Evolutionary conservation across 805 yeast species (phyloP).

Genomic region (Groenewaldozyma salmanticensis): DNA sequence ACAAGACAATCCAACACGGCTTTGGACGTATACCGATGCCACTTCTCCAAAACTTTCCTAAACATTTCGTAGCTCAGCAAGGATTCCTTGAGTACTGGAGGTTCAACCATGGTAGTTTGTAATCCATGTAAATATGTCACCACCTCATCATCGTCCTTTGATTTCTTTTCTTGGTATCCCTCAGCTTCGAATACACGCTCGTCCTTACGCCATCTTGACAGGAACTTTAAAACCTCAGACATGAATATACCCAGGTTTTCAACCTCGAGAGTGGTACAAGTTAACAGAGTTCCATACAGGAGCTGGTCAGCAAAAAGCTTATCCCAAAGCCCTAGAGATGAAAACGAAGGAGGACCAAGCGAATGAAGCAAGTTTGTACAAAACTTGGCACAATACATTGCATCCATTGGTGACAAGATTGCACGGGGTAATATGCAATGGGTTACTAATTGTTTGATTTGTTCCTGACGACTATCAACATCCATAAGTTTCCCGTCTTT

Average conservation of each 20-base stretch:
- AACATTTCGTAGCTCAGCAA: slow-evolving; percentile 28
- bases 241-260: slow-evolving; percentile 75
- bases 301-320: slow-evolving; percentile 39
- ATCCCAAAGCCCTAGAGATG: slow-evolving; percentile 34
- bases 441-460: slow-evolving; percentile 38
- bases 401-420: slow-evolving; percentile 73
- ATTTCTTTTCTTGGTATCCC: slow-evolving; percentile 6
- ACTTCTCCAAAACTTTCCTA: slow-evolving; percentile 37
- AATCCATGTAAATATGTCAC: slow-evolving; percentile 20
- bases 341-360: slow-evolving; percentile 30
- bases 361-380: slow-evolving; percentile 39
- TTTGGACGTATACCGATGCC: slow-evolving; percentile 43
- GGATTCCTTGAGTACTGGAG: not conserved
- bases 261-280: slow-evolving; percentile 67
- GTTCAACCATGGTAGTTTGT: slow-evolving; percentile 7
- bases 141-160: slow-evolving; percentile 5
- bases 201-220: slow-evolving; percentile 38
- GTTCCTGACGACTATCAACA: slow-evolving; percentile 8
- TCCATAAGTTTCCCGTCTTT: slow-evolving; percentile 3
- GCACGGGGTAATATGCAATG: slow-evolving; percentile 67
- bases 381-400: slow-evolving; percentile 57
- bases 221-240: slow-evolving; percentile 40
- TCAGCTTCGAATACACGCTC: slow-evolving; percentile 22
- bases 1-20: slow-evolving; percentile 36
- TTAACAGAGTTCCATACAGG: slow-evolving; percentile 50